Conservation (phyloP, 2,329 filamentous ascomycete species). For the Aureobasidium lini region DNA sequence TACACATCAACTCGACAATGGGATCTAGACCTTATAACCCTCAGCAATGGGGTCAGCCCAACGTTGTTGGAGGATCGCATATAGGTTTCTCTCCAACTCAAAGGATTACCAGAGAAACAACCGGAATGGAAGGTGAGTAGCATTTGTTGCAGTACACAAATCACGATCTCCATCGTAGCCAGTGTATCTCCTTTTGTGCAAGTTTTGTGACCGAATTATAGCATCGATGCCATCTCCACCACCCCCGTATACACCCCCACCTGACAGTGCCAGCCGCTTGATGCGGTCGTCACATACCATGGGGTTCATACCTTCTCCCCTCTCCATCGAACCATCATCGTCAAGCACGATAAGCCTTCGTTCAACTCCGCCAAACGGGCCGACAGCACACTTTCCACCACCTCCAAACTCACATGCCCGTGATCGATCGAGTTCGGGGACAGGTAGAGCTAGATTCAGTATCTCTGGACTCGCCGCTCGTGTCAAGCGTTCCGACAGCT, state of each 20-base stretch:
- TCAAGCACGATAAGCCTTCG: slow-evolving; percentile 13
- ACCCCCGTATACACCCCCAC: slow-evolving; percentile 41
- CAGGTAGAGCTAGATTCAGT: slow-evolving; percentile 24
- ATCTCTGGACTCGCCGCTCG: slow-evolving; percentile 22
- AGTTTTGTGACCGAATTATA: slow-evolving; percentile 20
- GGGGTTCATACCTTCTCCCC: slow-evolving; percentile 28
- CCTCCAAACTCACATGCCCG: slow-evolving; percentile 29
- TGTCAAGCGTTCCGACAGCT: slow-evolving; percentile 24
- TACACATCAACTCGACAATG: slow-evolving; percentile 20
- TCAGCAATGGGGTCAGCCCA: slow-evolving; percentile 40
- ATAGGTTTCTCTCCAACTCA: slow-evolving; percentile 26
- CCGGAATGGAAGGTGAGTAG: slow-evolving; percentile 42
- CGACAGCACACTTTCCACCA: slow-evolving; percentile 26
- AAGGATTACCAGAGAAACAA: slow-evolving; percentile 31
- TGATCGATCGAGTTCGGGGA: slow-evolving; percentile 32
- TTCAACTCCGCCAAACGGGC: slow-evolving; percentile 25
- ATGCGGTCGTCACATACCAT: slow-evolving; percentile 31
- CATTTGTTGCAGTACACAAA: not conserved
- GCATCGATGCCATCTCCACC: slow-evolving; percentile 44
- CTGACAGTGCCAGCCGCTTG: slow-evolving; percentile 29
- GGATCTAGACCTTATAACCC: slow-evolving; percentile 38
- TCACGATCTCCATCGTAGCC: not conserved
- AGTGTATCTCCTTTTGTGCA: not conserved
- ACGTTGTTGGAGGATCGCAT: slow-evolving; percentile 30
- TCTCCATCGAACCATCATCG: slow-evolving; percentile 21